Evolutionary conservation across 2,329 filamentous ascomycete genomes (phyloP), one percentile per base, ranked within the genome.

Genomic region (Stagonosporopsis vannaccii): DNA sequence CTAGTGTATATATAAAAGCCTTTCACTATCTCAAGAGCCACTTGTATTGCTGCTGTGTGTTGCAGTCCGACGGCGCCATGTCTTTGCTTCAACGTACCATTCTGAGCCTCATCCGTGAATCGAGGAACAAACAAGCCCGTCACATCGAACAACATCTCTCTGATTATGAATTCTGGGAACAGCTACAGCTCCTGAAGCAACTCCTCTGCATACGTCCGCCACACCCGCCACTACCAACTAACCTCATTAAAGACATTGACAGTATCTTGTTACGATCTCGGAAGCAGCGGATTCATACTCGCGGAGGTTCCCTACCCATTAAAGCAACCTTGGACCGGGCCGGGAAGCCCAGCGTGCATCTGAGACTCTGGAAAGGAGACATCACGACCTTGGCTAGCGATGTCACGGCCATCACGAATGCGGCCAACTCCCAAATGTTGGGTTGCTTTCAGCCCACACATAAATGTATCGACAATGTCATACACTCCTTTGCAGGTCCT

Each of bases 381-480:
- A 76, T 76, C 42, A 76, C 74, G 8, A 63, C 68, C 0, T 59
- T 77, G 11, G 52, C 59, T 0, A 43, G 41, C 44, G 65, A 68
- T 25, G 63, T 72, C 15, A 74, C 71, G 1, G 73, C 73, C 7
- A 74, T 77, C 46, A 70, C 69, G 11, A 77, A 77, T 43, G 74
- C 75, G 9, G 74, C 73, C 13, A 76, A 76, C 48, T 62, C 67
- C 4, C 66, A 65, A 11, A 62, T 75, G 54, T 65, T 77, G 2
- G 75, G 74, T 0, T 77, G 75, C 57, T 77, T 77, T 51, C 66
- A 69, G 47, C 71, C 73, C 0, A 58, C 49, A 1, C 74, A 75
- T 43, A 64, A 58, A 17, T 76, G 75, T 46, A 77, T 76, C 45
- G 75, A 77, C 57, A 75, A 76, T 44, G 66, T 70, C 1, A 76